Conservation (phyloP, 345 rosid species). For the Euphorbia pulcherrima region DNA sequence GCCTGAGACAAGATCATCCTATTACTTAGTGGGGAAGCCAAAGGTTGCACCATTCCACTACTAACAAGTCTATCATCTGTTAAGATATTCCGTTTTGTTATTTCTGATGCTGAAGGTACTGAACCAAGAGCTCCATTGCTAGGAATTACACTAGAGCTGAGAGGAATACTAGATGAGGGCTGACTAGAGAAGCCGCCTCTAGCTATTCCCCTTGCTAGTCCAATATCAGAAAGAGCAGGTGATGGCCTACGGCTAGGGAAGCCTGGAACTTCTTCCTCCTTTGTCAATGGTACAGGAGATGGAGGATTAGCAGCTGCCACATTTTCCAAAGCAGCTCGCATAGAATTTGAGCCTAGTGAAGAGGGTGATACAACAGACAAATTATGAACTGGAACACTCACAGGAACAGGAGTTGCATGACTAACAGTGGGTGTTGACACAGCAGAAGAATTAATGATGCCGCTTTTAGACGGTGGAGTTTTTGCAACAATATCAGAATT, state of each 20-base stretch:
- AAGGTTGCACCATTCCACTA: constrained; percentile 59
- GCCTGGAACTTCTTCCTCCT: constrained; percentile 66
- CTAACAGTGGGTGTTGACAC: constrained; percentile 57
- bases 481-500: constrained; percentile 53
- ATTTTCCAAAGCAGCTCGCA: constrained; percentile 54
- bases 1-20: constrained; percentile 74
- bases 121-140: constrained; percentile 57
- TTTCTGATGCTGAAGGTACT: constrained; percentile 64
- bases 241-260: constrained; percentile 60
- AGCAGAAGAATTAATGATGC: constrained; percentile 44
- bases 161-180: constrained; percentile 54
- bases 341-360: constrained; percentile 45
- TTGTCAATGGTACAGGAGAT: constrained; percentile 45
- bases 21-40: constrained; percentile 66
- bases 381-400: constrained; percentile 47
- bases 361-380: constrained; percentile 45
- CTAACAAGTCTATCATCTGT: constrained; percentile 68
- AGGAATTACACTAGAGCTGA: constrained; percentile 48
- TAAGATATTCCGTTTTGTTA: constrained; percentile 72
- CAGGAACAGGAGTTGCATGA: constrained; percentile 47
- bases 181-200: constrained; percentile 63
- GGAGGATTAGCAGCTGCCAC: constrained; percentile 47
- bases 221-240: constrained; percentile 62
- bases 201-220: constrained; percentile 50
- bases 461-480: constrained; percentile 67